phyloP scores from a whole-genome alignment of 1,139 yeast genomes.

The Dujonia santamariae region DNA sequence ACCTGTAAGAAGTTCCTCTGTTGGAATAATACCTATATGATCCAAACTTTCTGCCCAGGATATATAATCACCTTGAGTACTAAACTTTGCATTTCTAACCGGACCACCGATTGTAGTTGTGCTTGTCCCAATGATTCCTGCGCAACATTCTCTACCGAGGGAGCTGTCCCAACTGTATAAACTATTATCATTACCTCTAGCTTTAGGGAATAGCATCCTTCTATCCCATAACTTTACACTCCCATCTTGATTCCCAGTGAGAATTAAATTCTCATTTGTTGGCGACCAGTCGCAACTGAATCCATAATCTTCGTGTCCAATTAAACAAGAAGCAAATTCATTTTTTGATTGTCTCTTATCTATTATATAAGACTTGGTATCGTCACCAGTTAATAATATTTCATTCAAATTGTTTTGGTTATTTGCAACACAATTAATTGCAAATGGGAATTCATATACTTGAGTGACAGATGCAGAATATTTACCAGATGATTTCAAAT shows the following conservation, averaged over 20 bases:
- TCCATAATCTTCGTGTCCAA: slow-evolving; percentile 55
- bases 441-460: slow-evolving; percentile 31
- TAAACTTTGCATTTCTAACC: slow-evolving; percentile 52
- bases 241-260: slow-evolving; percentile 63
- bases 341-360: slow-evolving; percentile 34
- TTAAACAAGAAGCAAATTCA: slow-evolving; percentile 14
- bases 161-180: slow-evolving; percentile 36
- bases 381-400: slow-evolving; percentile 51
- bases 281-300: slow-evolving; percentile 63
- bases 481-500: slow-evolving; percentile 23
- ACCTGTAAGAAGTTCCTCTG: slow-evolving; percentile 22
- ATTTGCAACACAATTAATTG: slow-evolving; percentile 50
- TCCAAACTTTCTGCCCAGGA: slow-evolving; percentile 63
- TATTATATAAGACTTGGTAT: slow-evolving; percentile 36
- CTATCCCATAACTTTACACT: slow-evolving; percentile 56
- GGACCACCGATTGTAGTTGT: slow-evolving; percentile 36
- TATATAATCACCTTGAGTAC: slow-evolving; percentile 41
- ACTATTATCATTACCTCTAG: slow-evolving; percentile 17
- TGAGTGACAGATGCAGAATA: slow-evolving; percentile 8
- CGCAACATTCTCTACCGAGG: slow-evolving; percentile 21
- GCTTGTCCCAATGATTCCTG: neutral
- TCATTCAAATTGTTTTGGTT: slow-evolving; percentile 34
- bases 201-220: slow-evolving; percentile 27
- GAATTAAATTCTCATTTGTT: slow-evolving; percentile 36
- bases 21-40: slow-evolving; percentile 50